phyloP scores from a whole-genome alignment of 179 eudicot genomes.

The Pouteria campechiana region DNA sequence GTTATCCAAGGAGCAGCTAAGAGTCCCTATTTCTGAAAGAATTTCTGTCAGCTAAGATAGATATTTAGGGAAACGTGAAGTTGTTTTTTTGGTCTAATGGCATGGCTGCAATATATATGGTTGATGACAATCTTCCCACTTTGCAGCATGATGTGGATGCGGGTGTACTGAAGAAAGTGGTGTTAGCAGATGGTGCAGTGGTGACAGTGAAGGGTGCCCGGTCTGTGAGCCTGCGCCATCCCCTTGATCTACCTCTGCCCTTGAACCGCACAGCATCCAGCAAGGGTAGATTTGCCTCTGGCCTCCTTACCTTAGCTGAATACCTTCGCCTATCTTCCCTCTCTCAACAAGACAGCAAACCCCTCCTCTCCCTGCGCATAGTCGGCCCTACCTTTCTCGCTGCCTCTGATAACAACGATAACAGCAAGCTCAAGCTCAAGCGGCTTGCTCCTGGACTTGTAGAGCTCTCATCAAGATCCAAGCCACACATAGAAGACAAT shows the following conservation, averaged over 20 bases:
- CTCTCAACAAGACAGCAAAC: constrained; percentile 22
- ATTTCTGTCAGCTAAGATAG: too few species aligned
- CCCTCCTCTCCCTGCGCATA: constrained; percentile 77
- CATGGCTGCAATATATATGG: too few species aligned
- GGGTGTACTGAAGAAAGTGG: constrained; percentile 68
- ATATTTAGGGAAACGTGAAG: not conserved
- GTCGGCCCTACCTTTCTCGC: constrained; percentile 87
- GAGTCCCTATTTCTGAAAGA: too few species aligned
- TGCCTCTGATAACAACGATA: constrained; percentile 45
- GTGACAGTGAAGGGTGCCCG: constrained; percentile 86
- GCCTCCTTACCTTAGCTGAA: constrained; percentile 64
- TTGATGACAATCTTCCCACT: not conserved
- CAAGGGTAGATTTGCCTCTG: constrained; percentile 71
- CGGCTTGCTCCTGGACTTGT: constrained; percentile 91
- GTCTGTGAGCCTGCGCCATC: constrained; percentile 88
- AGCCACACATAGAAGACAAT: constrained; percentile 26
- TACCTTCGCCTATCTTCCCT: constrained; percentile 51
- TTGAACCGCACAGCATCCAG: constrained; percentile 40
- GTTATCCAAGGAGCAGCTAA: too few species aligned
- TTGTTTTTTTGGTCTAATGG: not conserved
- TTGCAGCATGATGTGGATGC: constrained; percentile 95
- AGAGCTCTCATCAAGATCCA: constrained; percentile 62
- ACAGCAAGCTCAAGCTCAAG: constrained; percentile 68
- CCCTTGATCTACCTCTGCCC: constrained; percentile 84
- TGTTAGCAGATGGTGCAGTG: constrained; percentile 83